Conservation (phyloP, 2,329 filamentous ascomycete genomes). For the Alternaria longipes region DNA sequence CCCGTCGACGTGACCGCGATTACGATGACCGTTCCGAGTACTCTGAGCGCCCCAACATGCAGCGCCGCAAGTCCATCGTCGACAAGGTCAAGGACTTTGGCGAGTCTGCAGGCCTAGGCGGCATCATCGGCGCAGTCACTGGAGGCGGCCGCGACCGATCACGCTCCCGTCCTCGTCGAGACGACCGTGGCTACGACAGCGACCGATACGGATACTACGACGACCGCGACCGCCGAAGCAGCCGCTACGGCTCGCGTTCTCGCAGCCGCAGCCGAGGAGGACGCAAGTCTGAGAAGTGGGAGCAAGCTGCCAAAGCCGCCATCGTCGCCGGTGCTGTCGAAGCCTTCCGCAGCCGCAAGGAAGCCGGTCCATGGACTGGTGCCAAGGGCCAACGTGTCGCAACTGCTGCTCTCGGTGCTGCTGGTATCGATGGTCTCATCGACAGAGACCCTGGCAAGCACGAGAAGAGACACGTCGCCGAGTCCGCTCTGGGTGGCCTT, state of each 20-base stretch:
- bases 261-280: slow-evolving; percentile 59
- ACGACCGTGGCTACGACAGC: slow-evolving; percentile 61
- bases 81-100: slow-evolving; percentile 65
- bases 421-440: slow-evolving; percentile 81
- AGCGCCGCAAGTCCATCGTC: slow-evolving; percentile 66
- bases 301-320: slow-evolving; percentile 88
- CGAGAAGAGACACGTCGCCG: slow-evolving; percentile 80
- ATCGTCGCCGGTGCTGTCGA: slow-evolving; percentile 90
- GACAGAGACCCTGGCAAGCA: slow-evolving; percentile 75
- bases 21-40: slow-evolving; percentile 59
- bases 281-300: slow-evolving; percentile 65
- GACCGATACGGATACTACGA: slow-evolving; percentile 44
- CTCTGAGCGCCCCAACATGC: slow-evolving; percentile 52
- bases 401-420: slow-evolving; percentile 85
- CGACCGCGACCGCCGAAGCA: slow-evolving; percentile 41
- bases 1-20: slow-evolving; percentile 57
- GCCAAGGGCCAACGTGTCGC: slow-evolving; percentile 91
- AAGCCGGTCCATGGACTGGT: slow-evolving; percentile 87
- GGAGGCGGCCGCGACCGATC: slow-evolving; percentile 69
- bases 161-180: slow-evolving; percentile 44
- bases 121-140: slow-evolving; percentile 59
- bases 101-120: slow-evolving; percentile 66
- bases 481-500: slow-evolving; percentile 88
- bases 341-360: slow-evolving; percentile 88
- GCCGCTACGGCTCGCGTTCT: slow-evolving; percentile 64